A percentile compares a stretch with the other conserved stretches of the same genome.
Evolutionary conservation across 257 asterid genomes (phyloP).

Genomic region (Cynanchum wilfordii): DNA sequence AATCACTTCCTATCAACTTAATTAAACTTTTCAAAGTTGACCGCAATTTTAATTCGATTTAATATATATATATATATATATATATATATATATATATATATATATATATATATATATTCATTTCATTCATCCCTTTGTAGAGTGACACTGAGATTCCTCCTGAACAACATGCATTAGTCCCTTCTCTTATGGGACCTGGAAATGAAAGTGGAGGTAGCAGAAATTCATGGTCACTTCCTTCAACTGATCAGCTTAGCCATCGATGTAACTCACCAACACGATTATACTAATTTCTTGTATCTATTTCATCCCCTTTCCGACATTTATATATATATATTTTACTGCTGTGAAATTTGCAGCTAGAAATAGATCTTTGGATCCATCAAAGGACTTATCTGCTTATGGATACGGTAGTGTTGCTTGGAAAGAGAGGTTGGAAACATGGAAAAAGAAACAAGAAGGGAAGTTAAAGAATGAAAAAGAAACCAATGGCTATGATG

Average conservation of each 20-base stretch:
- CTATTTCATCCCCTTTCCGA: not conserved
- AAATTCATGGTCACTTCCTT: slow-evolving; percentile 11
- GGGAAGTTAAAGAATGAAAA: slow-evolving; percentile 11
- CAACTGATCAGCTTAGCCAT: not conserved
- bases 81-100: no score
- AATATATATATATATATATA: no score
- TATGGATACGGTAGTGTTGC: slow-evolving; percentile 34
- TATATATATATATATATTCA: no score
- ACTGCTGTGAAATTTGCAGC: slow-evolving; percentile 4
- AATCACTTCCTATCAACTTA: no score
- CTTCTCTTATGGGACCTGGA: not conserved
- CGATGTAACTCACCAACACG: not conserved
- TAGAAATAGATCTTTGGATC: slow-evolving; percentile 25
- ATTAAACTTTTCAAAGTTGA: no score
- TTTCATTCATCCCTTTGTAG: slow-evolving; percentile 8
- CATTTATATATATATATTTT: not conserved
- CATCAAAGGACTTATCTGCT: slow-evolving; percentile 28
- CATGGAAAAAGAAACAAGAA: slow-evolving; percentile 26
- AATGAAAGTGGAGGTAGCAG: slow-evolving; percentile 6
- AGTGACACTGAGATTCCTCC: slow-evolving; percentile 17
- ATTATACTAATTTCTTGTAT: not conserved
- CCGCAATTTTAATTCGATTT: no score
- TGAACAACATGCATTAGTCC: slow-evolving; percentile 21
- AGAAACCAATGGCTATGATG: slow-evolving; percentile 14
- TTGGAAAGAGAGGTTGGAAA: slow-evolving; percentile 32